These are phyloP conservation scores for Penicillium janthinellum DNA, from an alignment of 2,329 filamentous ascomycete species.

Conservation along the genomic window DNA sequence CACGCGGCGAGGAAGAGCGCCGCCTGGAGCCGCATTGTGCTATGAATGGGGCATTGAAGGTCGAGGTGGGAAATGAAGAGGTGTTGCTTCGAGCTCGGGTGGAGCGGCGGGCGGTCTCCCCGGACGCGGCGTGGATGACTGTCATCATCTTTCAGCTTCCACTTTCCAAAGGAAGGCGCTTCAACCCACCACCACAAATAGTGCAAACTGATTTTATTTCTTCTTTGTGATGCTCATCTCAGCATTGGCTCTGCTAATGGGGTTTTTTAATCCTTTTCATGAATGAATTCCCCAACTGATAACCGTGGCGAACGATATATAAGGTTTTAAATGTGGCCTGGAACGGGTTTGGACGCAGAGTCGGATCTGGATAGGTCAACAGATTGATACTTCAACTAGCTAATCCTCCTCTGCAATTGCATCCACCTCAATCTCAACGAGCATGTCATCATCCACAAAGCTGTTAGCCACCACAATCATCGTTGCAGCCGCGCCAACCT, in stretches of 20 bases:
- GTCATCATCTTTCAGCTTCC: background rate
- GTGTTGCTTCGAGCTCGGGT: slow-evolving; percentile 20
- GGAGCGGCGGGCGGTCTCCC: slow-evolving; percentile 25
- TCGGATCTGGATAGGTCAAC: background rate
- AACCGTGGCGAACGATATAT: too few relatives aligned
- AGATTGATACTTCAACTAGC: too few relatives aligned
- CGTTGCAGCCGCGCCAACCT: slow-evolving; percentile 36
- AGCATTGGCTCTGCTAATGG: too few relatives aligned
- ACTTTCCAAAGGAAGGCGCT: background rate
- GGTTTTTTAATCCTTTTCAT: too few relatives aligned
- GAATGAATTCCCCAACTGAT: too few relatives aligned
- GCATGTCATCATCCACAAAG: slow-evolving; percentile 41
- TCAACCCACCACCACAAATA: background rate
- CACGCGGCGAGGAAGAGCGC: slow-evolving; percentile 46
- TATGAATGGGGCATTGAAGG: slow-evolving; percentile 37
- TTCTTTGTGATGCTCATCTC: too few relatives aligned
- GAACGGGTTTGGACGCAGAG: too few relatives aligned
- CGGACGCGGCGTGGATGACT: background rate
- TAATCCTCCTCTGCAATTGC: slow-evolving; percentile 28
- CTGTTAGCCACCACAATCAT: slow-evolving; percentile 42
- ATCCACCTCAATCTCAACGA: slow-evolving; percentile 46
- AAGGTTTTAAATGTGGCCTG: too few relatives aligned
- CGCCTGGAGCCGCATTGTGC: slow-evolving; percentile 46
- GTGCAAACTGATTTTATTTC: background rate
- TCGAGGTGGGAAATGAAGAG: slow-evolving; percentile 15